These are phyloP conservation scores for Leccinum obscurum DNA, from an alignment of 768 basidiomycete genomes.

Conservation along the genomic window DNA sequence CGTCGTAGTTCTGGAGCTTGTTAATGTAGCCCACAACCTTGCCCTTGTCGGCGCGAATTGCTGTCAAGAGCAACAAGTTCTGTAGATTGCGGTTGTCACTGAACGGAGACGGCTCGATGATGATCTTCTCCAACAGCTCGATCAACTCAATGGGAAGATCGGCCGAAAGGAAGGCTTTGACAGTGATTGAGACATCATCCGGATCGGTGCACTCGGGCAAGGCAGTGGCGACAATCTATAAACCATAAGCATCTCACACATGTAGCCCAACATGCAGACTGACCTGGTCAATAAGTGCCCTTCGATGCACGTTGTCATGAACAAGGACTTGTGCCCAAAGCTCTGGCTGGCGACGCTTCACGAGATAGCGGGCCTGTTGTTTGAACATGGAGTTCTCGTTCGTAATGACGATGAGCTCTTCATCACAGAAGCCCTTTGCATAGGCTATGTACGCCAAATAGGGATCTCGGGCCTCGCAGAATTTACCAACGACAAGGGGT, in stretches of 20 bases:
- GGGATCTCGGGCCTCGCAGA: conserved; percentile 98
- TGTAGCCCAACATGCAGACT: conserved; percentile 8
- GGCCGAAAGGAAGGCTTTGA: conserved; percentile 97
- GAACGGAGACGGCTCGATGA: conserved; percentile 96
- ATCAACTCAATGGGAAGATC: conserved; percentile 97
- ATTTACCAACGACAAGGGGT: conserved; percentile 95
- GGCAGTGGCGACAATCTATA: conserved; percentile 87
- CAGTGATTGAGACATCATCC: conserved; percentile 97
- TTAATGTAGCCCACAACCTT: conserved; percentile 98
- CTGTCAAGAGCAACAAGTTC: conserved; percentile 91
- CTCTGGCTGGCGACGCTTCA: conserved; percentile 92
- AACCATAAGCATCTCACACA: neutral
- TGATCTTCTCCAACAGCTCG: conserved; percentile 97
- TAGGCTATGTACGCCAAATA: conserved; percentile 99
- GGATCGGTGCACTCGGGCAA: conserved; percentile 97
- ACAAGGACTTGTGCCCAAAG: conserved; percentile 95
- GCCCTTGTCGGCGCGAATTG: conserved; percentile 96
- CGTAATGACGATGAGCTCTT: conserved; percentile 94
- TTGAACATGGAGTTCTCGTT: conserved; percentile 99
- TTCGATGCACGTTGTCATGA: conserved; percentile 87
- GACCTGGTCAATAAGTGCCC: conserved; percentile 91
- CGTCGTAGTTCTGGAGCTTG: conserved; percentile 94
- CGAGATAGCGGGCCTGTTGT: conserved; percentile 96
- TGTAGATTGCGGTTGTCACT: conserved; percentile 97
- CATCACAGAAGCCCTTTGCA: conserved; percentile 98